phyloP scores from a whole-genome alignment of 202 grass and related monocot species.

The Dendrocalamus latiflorus region DNA sequence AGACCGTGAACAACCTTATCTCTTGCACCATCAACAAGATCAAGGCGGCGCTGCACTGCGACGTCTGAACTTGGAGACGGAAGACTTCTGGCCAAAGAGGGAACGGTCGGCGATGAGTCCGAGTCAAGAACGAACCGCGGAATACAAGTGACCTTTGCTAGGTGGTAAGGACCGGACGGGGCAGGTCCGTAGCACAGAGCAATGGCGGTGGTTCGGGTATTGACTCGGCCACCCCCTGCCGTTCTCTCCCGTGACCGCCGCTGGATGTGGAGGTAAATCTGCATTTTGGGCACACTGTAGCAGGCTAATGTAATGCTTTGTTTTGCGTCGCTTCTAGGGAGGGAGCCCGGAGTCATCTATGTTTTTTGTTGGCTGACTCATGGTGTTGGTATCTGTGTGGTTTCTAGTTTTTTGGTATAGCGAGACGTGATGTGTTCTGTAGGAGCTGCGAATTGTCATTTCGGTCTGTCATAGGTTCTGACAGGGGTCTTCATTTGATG shows the following conservation, averaged over 20 bases:
- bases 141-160: conserved; percentile 59
- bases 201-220: conserved; percentile 99
- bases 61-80: conserved; percentile 13
- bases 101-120: conserved; percentile 3
- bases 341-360: conserved; percentile 2
- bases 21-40: conserved; percentile 93
- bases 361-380: conserved; percentile 24
- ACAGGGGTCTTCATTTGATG: not conserved
- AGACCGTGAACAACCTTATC: conserved; percentile 74
- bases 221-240: conserved; percentile 46
- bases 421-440: not conserved
- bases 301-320: not conserved
- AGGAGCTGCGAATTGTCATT: not conserved
- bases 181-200: conserved; percentile 55
- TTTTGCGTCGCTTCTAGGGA: not conserved
- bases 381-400: not conserved
- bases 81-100: not conserved
- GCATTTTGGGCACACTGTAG: conserved; percentile 12
- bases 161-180: conserved; percentile 43
- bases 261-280: not conserved
- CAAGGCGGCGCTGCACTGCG: conserved; percentile 55
- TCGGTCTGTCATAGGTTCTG: not conserved
- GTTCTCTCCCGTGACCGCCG: not conserved
- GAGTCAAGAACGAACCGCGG: conserved; percentile 99
- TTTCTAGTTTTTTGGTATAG: not conserved